A percentile compares a stretch with the other conserved stretches of the same genome.
Conservation (phyloP, 345 rosid genomes). For the Eutrema heterophyllum region DNA sequence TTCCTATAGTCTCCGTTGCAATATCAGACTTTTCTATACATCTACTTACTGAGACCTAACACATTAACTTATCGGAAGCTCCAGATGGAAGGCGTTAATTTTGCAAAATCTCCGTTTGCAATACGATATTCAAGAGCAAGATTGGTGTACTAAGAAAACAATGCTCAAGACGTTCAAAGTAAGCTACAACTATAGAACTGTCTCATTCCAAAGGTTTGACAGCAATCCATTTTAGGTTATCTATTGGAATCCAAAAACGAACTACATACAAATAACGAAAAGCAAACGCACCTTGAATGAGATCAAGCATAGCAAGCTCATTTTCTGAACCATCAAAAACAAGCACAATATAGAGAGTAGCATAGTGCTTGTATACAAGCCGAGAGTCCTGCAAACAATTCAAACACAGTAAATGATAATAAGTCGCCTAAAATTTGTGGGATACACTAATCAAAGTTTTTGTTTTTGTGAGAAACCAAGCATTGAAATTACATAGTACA, state of each 20-base stretch:
- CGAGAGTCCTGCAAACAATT: conserved; percentile 56
- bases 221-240: not conserved
- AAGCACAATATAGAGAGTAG: conserved; percentile 82
- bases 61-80: not conserved
- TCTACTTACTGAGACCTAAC: not conserved
- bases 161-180: not conserved
- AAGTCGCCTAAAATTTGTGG: not conserved
- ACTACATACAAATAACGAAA: not conserved
- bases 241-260: not conserved
- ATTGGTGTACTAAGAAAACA: not conserved
- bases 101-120: too few species aligned
- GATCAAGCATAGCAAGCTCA: conserved; percentile 96
- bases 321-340: conserved; percentile 87
- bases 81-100: not conserved
- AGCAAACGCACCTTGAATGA: conserved; percentile 66
- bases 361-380: conserved; percentile 85
- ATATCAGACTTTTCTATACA: not conserved
- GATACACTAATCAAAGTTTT: not conserved
- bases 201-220: not conserved
- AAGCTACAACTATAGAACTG: not conserved
- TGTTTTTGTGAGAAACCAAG: not conserved
- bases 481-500: not conserved
- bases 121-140: not conserved
- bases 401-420: not conserved
- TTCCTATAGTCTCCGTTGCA: not conserved